A percentile compares a stretch with the other conserved stretches of the same genome.
These are phyloP conservation scores for Coleophoma eucalyptorum DNA, from an alignment of 2,329 filamentous ascomycete species.

Conservation along the genomic window DNA sequence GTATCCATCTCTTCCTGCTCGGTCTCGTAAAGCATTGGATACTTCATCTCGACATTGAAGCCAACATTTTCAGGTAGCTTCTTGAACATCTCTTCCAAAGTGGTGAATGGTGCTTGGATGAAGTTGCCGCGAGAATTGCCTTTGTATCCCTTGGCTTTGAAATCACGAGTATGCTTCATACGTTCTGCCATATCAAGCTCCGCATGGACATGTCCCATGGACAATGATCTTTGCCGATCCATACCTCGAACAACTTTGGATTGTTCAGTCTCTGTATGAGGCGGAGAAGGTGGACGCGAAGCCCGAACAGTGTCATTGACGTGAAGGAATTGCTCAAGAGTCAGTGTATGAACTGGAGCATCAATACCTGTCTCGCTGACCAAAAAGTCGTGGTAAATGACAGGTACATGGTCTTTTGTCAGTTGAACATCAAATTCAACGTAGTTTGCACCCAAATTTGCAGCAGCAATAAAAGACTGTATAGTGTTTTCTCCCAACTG, in stretches of 20 bases:
- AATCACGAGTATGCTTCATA: slow-evolving; percentile 96
- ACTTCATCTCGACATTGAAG: slow-evolving; percentile 99
- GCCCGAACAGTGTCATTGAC: slow-evolving; percentile 52
- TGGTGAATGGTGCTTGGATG: slow-evolving; percentile 94
- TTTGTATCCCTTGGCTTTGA: slow-evolving; percentile 93
- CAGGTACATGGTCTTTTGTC: slow-evolving; percentile 97
- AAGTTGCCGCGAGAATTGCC: slow-evolving; percentile 91
- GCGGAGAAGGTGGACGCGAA: slow-evolving; percentile 43
- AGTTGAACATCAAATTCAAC: slow-evolving; percentile 87
- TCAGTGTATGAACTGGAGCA: slow-evolving; percentile 91
- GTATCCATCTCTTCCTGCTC: slow-evolving; percentile 97
- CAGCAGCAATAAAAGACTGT: slow-evolving; percentile 91
- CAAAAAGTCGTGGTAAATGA: slow-evolving; percentile 97
- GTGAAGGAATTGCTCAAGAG: slow-evolving; percentile 91
- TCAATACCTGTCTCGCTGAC: slow-evolving; percentile 98
- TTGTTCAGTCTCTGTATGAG: slow-evolving; percentile 16
- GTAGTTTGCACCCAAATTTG: slow-evolving; percentile 80
- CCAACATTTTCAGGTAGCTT: slow-evolving; percentile 79
- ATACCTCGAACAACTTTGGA: slow-evolving; percentile 18
- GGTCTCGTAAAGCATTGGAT: slow-evolving; percentile 94
- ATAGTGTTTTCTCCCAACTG: slow-evolving; percentile 97
- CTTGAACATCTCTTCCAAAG: slow-evolving; percentile 87
- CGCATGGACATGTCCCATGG: slow-evolving; percentile 20
- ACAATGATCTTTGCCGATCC: slow-evolving; percentile 29
- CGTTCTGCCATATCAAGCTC: slow-evolving; percentile 57